These are phyloP conservation scores for Cladophialophora yegresii DNA, from an alignment of 2,329 filamentous ascomycete species.

Conservation along the genomic window DNA sequence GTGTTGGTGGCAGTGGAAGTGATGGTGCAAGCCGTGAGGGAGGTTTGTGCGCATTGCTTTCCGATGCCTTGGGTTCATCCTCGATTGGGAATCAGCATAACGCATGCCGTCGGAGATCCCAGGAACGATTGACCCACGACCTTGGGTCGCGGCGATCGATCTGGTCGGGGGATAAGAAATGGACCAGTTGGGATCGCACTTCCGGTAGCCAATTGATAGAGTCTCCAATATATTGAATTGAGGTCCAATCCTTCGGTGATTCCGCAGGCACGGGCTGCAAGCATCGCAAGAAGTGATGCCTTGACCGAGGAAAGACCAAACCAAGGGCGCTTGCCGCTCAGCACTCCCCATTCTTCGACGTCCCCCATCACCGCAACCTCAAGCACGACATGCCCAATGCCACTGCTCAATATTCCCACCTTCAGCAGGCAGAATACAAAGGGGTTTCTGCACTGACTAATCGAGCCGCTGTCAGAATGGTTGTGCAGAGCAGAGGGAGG, in stretches of 20 bases:
- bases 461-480: slow-evolving; percentile 29
- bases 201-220: slow-evolving; percentile 29
- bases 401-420: background rate
- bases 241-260: background rate
- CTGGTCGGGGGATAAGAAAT: slow-evolving; percentile 4
- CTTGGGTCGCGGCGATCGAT: slow-evolving; percentile 10
- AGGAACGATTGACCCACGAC: slow-evolving; percentile 9
- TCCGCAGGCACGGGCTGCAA: background rate
- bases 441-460: slow-evolving; percentile 19
- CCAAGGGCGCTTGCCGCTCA: background rate
- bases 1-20: background rate
- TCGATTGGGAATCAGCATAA: slow-evolving; percentile 5
- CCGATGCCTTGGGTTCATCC: background rate
- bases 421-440: background rate
- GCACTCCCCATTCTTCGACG: background rate
- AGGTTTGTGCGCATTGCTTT: slow-evolving; percentile 9
- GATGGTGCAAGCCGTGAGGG: background rate
- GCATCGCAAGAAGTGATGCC: background rate
- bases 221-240: slow-evolving; percentile 19
- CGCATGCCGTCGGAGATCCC: background rate
- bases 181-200: slow-evolving; percentile 16
- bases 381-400: background rate
- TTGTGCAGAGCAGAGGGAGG: background rate
- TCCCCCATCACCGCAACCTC: background rate
- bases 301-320: background rate